Conservation (phyloP, 805 yeast species). For the Yueomyces sinensis region DNA sequence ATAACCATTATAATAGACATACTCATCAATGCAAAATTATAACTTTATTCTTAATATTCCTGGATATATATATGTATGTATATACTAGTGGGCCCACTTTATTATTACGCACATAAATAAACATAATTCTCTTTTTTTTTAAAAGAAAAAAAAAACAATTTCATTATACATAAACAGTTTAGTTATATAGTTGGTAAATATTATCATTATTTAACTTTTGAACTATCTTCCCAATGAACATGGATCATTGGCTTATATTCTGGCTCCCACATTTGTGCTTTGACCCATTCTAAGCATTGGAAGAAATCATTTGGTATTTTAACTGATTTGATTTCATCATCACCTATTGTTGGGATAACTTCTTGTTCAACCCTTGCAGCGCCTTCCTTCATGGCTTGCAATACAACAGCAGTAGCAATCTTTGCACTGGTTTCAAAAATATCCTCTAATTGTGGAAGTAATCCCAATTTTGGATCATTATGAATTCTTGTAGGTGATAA, state of each 20-base stretch:
- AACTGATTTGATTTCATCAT: slow-evolving; percentile 29
- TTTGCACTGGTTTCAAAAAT: slow-evolving; percentile 81
- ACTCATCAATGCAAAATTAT: too few relatives aligned
- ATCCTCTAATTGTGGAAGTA: slow-evolving; percentile 78
- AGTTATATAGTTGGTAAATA: too few relatives aligned
- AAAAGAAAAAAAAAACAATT: too few relatives aligned
- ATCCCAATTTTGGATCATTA: slow-evolving; percentile 32
- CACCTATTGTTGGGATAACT: slow-evolving; percentile 34
- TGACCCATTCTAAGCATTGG: slow-evolving; percentile 78
- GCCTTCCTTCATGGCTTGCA: slow-evolving; percentile 81
- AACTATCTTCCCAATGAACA: slow-evolving; percentile 25
- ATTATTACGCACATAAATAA: too few relatives aligned
- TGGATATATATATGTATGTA: too few relatives aligned
- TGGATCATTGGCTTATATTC: slow-evolving; percentile 77
- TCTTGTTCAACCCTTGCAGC: slow-evolving; percentile 62
- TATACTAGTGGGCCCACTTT: too few relatives aligned
- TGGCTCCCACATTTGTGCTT: slow-evolving; percentile 93
- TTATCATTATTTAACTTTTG: neutral
- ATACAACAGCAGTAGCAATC: slow-evolving; percentile 87
- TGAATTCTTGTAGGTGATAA: slow-evolving; percentile 53
- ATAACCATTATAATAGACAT: too few relatives aligned
- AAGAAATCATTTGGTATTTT: slow-evolving; percentile 70
- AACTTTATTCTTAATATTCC: too few relatives aligned
- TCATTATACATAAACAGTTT: too few relatives aligned
- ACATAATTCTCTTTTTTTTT: too few relatives aligned